Conservation (phyloP, 2,329 filamentous ascomycete genomes). For the Zymoseptoria ardabiliae region DNA sequence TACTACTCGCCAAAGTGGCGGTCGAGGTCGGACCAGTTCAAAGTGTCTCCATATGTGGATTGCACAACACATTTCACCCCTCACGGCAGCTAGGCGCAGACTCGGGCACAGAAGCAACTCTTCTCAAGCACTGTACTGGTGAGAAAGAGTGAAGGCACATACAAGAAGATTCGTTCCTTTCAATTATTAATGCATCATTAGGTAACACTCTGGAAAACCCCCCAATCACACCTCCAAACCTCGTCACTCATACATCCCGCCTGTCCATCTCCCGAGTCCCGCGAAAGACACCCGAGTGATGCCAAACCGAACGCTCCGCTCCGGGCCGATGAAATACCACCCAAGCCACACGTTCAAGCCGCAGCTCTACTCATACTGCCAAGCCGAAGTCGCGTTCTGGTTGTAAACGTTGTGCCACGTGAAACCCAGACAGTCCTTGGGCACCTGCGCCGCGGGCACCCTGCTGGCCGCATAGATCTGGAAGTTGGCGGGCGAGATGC, state of each 20-base stretch:
- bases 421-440: slow-evolving; percentile 8
- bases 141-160: too few relatives aligned
- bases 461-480: slow-evolving; percentile 7
- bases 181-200: background rate
- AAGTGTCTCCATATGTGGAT: too few relatives aligned
- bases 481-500: slow-evolving; percentile 8
- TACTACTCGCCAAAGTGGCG: too few relatives aligned
- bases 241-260: background rate
- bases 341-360: background rate
- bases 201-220: background rate
- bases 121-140: too few relatives aligned
- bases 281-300: too few relatives aligned
- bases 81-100: too few relatives aligned
- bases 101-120: too few relatives aligned
- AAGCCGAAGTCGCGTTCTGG: slow-evolving; percentile 2
- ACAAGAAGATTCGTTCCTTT: background rate
- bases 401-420: slow-evolving; percentile 6
- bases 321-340: background rate
- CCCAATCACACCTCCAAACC: background rate
- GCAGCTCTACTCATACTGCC: slow-evolving; percentile 6
- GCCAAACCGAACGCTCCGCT: background rate
- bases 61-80: too few relatives aligned
- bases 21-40: too few relatives aligned
- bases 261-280: background rate
- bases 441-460: slow-evolving; percentile 2